Percentiles rank a stretch among this genome's conserved stretches.
Evolutionary conservation across 805 yeast species (phyloP).

Genomic region (Suhomyces canberraensis): DNA sequence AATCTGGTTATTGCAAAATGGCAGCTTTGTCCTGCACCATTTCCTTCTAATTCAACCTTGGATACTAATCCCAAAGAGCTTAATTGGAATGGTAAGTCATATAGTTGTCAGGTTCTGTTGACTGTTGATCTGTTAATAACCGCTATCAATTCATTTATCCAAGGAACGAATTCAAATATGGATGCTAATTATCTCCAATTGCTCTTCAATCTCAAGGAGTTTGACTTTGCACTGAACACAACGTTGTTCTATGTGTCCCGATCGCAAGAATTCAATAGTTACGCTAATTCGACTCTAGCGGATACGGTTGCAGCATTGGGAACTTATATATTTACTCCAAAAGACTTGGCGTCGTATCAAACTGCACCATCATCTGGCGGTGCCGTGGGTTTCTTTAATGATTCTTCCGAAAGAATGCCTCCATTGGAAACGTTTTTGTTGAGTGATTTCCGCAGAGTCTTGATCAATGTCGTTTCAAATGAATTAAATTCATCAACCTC

Average conservation of each 20-base stretch:
- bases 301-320: slow-evolving; percentile 20
- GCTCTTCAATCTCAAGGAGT: slow-evolving; percentile 20
- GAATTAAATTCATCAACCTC: slow-evolving; percentile 13
- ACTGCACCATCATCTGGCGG: background rate
- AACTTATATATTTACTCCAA: slow-evolving; percentile 26
- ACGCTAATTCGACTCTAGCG: slow-evolving; percentile 31
- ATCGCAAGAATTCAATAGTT: background rate
- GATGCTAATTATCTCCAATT: slow-evolving; percentile 33
- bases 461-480: slow-evolving; percentile 24
- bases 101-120: slow-evolving; percentile 29
- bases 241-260: background rate
- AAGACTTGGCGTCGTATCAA: slow-evolving; percentile 15
- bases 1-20: slow-evolving; percentile 42
- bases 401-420: slow-evolving; percentile 22
- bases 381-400: slow-evolving; percentile 19
- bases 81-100: slow-evolving; percentile 25
- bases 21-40: slow-evolving; percentile 55
- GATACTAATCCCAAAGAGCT: slow-evolving; percentile 11
- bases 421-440: slow-evolving; percentile 25
- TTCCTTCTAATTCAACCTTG: slow-evolving; percentile 26
- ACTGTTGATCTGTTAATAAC: slow-evolving; percentile 22
- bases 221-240: background rate
- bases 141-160: slow-evolving; percentile 16
- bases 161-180: slow-evolving; percentile 29
- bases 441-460: slow-evolving; percentile 23